Evolutionary conservation across 164 flowering plant genomes (phyloP).

Genomic region (Warburgia ugandensis): DNA sequence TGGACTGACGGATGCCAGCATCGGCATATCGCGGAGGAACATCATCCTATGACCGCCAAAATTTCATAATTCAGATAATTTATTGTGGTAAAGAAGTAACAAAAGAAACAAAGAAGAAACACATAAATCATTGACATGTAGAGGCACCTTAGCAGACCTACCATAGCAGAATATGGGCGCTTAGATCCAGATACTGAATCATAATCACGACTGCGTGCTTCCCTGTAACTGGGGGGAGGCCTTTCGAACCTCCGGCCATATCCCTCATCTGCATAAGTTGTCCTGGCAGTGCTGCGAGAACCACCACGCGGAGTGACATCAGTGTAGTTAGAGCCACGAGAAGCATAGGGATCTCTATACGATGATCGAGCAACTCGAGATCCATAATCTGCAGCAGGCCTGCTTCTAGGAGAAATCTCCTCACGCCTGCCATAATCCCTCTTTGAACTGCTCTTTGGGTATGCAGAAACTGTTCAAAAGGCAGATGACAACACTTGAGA

Average conservation of each 20-base stretch:
- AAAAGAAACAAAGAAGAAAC: not conserved
- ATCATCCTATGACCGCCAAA: slow-evolving; percentile 48
- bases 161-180: slow-evolving; percentile 77
- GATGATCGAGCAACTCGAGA: slow-evolving; percentile 49
- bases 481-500: not conserved
- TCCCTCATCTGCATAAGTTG: slow-evolving; percentile 72
- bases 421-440: slow-evolving; percentile 72
- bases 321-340: slow-evolving; percentile 59
- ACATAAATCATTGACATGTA: not conserved
- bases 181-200: slow-evolving; percentile 82
- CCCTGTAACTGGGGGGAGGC: slow-evolving; percentile 71
- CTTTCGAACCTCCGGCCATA: slow-evolving; percentile 77
- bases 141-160: slow-evolving; percentile 29
- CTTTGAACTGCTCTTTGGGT: slow-evolving; percentile 69
- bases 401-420: slow-evolving; percentile 69
- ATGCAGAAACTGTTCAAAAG: slow-evolving; percentile 49
- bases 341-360: slow-evolving; percentile 63
- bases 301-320: slow-evolving; percentile 47
- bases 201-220: slow-evolving; percentile 70
- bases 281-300: slow-evolving; percentile 52
- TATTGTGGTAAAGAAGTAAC: not conserved
- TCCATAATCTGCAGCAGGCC: slow-evolving; percentile 59
- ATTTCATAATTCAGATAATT: not conserved
- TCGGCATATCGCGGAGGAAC: slow-evolving; percentile 82
- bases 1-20: slow-evolving; percentile 64